Evolutionary conservation across 495 filamentous ascomycete species (phyloP).

Genomic region (Cenococcum geophilum): DNA sequence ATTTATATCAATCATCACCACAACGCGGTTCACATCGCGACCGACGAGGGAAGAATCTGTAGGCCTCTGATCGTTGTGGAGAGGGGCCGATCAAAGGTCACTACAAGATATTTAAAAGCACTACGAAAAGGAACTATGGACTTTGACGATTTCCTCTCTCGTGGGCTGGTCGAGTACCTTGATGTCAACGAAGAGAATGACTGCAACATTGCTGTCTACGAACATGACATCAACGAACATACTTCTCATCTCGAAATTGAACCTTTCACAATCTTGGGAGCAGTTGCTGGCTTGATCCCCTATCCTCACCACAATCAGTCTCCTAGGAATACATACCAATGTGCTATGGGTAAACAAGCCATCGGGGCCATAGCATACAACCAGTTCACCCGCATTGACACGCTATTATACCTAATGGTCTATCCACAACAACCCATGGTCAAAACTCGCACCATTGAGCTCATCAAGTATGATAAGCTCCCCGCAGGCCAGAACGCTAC

Average conservation of each 20-base stretch:
- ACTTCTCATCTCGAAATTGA: slow-evolving; percentile 97
- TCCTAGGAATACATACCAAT: slow-evolving; percentile 97
- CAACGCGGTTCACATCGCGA: slow-evolving; percentile 86
- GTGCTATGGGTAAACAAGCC: slow-evolving; percentile 99
- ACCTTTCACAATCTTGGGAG: slow-evolving; percentile 95
- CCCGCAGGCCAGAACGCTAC: slow-evolving; percentile 95
- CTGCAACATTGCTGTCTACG: slow-evolving; percentile 81
- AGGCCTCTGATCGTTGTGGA: slow-evolving; percentile 91
- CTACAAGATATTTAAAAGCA: slow-evolving; percentile 64
- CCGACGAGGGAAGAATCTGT: slow-evolving; percentile 94
- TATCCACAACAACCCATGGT: slow-evolving; percentile 98
- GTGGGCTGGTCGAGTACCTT: slow-evolving; percentile 88
- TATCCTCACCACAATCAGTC: slow-evolving; percentile 99
- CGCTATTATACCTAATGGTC: slow-evolving; percentile 89
- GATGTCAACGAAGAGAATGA: slow-evolving; percentile 99
- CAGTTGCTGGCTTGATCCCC: slow-evolving; percentile 91
- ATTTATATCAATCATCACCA: slow-evolving; percentile 93
- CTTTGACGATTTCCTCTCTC: slow-evolving; percentile 88
- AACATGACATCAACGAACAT: slow-evolving; percentile 67
- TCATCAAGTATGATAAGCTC: slow-evolving; percentile 95
- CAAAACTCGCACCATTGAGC: slow-evolving; percentile 90
- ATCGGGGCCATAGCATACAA: slow-evolving; percentile 97
- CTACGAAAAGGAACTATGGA: slow-evolving; percentile 72
- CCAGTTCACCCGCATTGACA: slow-evolving; percentile 93
- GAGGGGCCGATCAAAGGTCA: slow-evolving; percentile 72